phyloP scores from a whole-genome alignment of 352 stramenopile species.

The Peronospora belbahrii region DNA sequence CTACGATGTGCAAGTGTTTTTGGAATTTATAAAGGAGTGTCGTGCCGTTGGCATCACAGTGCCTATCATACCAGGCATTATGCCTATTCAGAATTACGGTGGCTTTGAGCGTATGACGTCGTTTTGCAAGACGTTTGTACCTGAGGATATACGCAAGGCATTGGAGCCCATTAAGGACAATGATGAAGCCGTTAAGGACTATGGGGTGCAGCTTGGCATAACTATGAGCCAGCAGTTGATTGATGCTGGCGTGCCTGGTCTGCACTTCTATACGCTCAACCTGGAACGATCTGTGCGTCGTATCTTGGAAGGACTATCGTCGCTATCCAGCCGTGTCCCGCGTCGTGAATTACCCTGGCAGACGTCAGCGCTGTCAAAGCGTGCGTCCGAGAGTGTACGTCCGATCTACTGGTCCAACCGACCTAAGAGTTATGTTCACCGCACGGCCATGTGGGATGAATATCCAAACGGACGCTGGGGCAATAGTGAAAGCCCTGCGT shows the following conservation, averaged over 20 bases:
- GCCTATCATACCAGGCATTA: conserved; percentile 97
- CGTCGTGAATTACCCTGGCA: conserved; percentile 88
- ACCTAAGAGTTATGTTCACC: conserved; percentile 94
- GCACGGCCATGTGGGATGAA: conserved; percentile 97
- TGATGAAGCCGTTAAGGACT: conserved; percentile 93
- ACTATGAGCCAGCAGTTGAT: conserved; percentile 92
- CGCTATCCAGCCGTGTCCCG: conserved; percentile 38
- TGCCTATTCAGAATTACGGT: conserved; percentile 97
- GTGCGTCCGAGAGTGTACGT: conserved; percentile 85
- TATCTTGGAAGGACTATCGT: conserved; percentile 81
- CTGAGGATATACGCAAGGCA: conserved; percentile 64
- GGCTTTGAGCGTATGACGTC: conserved; percentile 98
- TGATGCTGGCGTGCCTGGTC: conserved; percentile 72
- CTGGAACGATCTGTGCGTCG: conserved; percentile 85
- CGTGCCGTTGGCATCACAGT: conserved; percentile 87
- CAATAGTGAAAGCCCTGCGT: conserved; percentile 91
- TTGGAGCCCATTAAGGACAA: conserved; percentile 94
- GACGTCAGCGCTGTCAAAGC: conserved; percentile 83
- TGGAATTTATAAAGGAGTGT: conserved; percentile 91
- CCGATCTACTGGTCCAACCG: conserved; percentile 99
- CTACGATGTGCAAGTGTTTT: conserved; percentile 95
- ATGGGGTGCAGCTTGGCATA: conserved; percentile 91
- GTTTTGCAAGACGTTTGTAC: conserved; percentile 94
- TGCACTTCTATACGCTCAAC: conserved; percentile 95
- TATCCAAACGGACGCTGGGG: conserved; percentile 96